Conservation (phyloP, 805 yeast genomes). For the Kuraishia capsulata region DNA sequence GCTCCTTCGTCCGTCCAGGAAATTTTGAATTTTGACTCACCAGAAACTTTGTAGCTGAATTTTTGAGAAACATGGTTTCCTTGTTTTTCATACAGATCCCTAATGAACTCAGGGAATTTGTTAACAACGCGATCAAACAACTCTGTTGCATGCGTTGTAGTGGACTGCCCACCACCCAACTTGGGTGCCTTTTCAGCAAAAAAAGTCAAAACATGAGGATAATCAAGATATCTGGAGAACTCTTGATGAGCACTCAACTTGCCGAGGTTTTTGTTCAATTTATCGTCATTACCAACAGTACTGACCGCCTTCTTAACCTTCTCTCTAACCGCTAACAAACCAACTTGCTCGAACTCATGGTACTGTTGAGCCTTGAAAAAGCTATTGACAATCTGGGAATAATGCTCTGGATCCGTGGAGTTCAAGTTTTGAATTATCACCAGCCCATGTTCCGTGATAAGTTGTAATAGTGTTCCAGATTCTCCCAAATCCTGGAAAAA, state of each 20-base stretch:
- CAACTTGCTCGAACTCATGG: slow-evolving; percentile 10
- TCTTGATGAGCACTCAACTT: slow-evolving; percentile 15
- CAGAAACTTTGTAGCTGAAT: slow-evolving; percentile 1
- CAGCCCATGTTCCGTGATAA: background rate
- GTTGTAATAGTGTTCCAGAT: background rate
- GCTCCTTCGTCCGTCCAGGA: slow-evolving; percentile 8
- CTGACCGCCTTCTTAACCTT: slow-evolving; percentile 7
- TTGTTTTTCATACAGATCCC: slow-evolving; percentile 8
- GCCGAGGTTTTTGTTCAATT: slow-evolving; percentile 3
- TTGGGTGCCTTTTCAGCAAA: slow-evolving; percentile 10
- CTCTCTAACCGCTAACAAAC: slow-evolving; percentile 9
- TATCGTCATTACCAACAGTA: slow-evolving; percentile 8
- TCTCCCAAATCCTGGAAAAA: background rate
- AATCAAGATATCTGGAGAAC: slow-evolving; percentile 13
- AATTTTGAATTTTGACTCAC: slow-evolving; percentile 5
- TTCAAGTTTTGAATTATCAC: background rate
- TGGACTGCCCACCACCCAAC: slow-evolving; percentile 12
- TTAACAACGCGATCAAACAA: slow-evolving; percentile 9
- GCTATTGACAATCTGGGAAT: slow-evolving; percentile 5
- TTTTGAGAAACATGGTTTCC: slow-evolving; percentile 2
- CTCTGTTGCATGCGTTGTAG: slow-evolving; percentile 15
- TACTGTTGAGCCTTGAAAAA: slow-evolving; percentile 5
- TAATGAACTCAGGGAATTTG: slow-evolving; percentile 15
- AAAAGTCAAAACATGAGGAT: slow-evolving; percentile 14
- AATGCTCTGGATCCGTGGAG: background rate